These are phyloP conservation scores for Penicillium sp. DNA, from an alignment of 2,329 filamentous ascomycete species.

Conservation along the genomic window DNA sequence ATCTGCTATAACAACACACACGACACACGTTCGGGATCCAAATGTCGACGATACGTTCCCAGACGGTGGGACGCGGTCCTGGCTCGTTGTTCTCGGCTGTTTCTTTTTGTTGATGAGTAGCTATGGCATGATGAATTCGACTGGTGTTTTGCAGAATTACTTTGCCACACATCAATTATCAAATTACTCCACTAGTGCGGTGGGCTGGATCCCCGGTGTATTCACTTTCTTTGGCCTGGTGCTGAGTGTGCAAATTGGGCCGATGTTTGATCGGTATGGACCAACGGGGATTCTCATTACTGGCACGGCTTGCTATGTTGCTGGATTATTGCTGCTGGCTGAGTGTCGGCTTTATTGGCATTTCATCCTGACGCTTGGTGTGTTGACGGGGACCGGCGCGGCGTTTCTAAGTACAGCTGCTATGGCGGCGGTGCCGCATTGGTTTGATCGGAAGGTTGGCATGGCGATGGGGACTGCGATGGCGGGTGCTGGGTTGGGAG, in stretches of 20 bases:
- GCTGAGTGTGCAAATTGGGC: constrained; percentile 54
- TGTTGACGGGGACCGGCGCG: constrained; percentile 41
- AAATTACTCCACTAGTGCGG: constrained; percentile 47
- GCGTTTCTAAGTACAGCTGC: constrained; percentile 45
- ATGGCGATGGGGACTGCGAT: constrained; percentile 47
- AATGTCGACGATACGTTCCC: constrained; percentile 29
- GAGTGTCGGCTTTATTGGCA: constrained; percentile 56
- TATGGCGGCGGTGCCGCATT: constrained; percentile 46
- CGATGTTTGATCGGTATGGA: constrained; percentile 56
- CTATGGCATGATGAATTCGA: constrained; percentile 55
- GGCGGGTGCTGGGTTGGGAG: constrained; percentile 44
- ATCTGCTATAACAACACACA: constrained; percentile 24
- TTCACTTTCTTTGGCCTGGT: constrained; percentile 52
- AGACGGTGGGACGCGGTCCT: constrained; percentile 41
- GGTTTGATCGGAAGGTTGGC: constrained; percentile 45
- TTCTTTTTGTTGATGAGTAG: constrained; percentile 45
- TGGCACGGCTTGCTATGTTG: constrained; percentile 44
- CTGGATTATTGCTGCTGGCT: constrained; percentile 51
- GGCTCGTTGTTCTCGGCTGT: constrained; percentile 42
- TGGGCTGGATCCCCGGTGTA: constrained; percentile 57
- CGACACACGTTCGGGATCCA: constrained; percentile 18
- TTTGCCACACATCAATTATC: constrained; percentile 51
- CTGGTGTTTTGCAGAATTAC: constrained; percentile 56
- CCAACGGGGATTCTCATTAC: constrained; percentile 47
- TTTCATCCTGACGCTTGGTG: constrained; percentile 48